Percentiles rank a stretch among this genome's conserved stretches.
Evolutionary conservation across 176 grass and related monocot species (phyloP).

Genomic region (Typha latifolia): DNA sequence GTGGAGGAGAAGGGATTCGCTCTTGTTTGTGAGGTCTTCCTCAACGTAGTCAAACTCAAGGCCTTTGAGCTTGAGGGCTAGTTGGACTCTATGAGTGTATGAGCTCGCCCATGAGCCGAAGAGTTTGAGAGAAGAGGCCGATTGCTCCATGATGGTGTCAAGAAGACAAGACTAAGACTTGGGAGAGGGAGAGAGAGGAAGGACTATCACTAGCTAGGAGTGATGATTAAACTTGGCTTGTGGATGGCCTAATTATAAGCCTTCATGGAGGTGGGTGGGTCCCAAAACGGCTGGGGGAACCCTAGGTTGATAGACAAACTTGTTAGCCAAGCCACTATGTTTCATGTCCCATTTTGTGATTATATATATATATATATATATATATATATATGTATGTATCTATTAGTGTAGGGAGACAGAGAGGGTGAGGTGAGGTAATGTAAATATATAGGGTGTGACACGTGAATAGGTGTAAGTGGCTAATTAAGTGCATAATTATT

Average conservation of each 20-base stretch:
- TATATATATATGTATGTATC: too few species aligned
- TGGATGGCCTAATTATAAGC: too few species aligned
- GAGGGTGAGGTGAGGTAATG: too few species aligned
- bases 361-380: too few species aligned
- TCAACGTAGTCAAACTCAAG: slow-evolving; percentile 61
- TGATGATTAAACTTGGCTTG: not conserved
- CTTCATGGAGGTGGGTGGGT: not conserved
- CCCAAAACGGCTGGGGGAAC: not conserved
- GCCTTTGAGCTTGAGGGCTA: slow-evolving; percentile 65
- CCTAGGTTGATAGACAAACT: not conserved
- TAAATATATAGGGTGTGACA: too few species aligned
- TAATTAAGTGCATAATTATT: too few species aligned
- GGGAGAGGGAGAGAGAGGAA: not conserved
- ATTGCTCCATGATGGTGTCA: not conserved
- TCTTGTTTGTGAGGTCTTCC: slow-evolving; percentile 74
- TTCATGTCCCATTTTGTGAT: not conserved
- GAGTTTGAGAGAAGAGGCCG: slow-evolving; percentile 33
- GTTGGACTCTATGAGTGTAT: slow-evolving; percentile 86
- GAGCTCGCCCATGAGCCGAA: slow-evolving; percentile 82
- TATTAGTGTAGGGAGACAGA: too few species aligned
- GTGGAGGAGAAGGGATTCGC: slow-evolving; percentile 35
- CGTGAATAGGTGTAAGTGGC: too few species aligned
- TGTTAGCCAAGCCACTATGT: not conserved
- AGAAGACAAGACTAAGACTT: not conserved
- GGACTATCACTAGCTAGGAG: not conserved